Conservation (phyloP, 331 rosid species). For the Rosa hybrid region DNA sequence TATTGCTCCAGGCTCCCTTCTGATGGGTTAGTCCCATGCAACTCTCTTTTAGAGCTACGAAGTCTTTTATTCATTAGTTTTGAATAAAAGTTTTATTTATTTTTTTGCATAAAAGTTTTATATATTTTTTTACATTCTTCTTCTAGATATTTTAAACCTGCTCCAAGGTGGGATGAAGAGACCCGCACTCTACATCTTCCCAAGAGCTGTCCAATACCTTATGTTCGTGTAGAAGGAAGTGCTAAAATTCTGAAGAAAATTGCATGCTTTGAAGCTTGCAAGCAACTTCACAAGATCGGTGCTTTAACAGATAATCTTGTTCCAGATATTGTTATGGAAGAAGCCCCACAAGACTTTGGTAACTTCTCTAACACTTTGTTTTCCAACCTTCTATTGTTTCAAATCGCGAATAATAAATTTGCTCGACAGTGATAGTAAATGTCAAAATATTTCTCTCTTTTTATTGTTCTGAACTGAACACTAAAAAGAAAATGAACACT, state of each 20-base stretch:
- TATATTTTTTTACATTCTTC: neutral
- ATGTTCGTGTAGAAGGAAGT: conserved; percentile 50
- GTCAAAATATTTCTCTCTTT: neutral
- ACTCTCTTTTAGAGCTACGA: conserved; percentile 6
- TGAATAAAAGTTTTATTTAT: neutral
- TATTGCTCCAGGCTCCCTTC: conserved; percentile 92
- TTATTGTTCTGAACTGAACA: neutral
- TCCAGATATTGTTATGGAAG: conserved; percentile 64
- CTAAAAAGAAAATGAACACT: neutral
- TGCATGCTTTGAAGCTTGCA: conserved; percentile 95
- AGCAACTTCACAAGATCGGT: conserved; percentile 74
- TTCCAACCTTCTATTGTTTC: neutral
- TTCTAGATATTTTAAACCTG: conserved; percentile 80
- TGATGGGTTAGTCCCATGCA: conserved; percentile 56
- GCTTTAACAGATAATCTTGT: conserved; percentile 83
- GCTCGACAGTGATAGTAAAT: neutral
- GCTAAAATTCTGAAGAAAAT: conserved; percentile 49
- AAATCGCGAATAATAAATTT: neutral
- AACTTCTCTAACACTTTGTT: conserved; percentile 23
- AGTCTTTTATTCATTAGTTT: conserved; percentile 4
- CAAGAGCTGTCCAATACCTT: conserved; percentile 67
- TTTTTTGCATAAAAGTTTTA: neutral
- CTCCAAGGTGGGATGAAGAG: conserved; percentile 69
- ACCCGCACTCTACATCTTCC: conserved; percentile 68
- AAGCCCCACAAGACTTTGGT: conserved; percentile 57